These are phyloP conservation scores for Penicillium sp. DNA, from an alignment of 2,329 filamentous ascomycete species.

Conservation along the genomic window DNA sequence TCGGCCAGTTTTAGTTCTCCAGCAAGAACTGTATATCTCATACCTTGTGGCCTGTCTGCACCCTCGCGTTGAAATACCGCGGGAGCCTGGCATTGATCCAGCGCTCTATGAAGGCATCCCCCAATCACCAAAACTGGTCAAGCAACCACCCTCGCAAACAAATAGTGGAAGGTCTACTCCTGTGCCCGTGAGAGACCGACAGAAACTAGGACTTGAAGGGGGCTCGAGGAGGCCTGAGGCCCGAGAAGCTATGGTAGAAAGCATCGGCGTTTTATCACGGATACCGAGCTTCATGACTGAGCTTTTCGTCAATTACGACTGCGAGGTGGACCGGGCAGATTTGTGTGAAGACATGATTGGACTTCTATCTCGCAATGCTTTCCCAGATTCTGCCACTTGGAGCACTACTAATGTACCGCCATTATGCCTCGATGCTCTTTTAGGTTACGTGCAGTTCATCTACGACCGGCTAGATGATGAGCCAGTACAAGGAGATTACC, in stretches of 20 bases:
- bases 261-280: conserved; percentile 83
- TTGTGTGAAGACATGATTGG: conserved; percentile 95
- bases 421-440: conserved; percentile 84
- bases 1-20: conserved; percentile 84
- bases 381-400: conserved; percentile 97
- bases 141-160: conserved; percentile 72
- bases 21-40: conserved; percentile 93
- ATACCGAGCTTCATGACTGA: conserved; percentile 96
- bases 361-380: conserved; percentile 86
- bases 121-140: conserved; percentile 83
- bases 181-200: conserved; percentile 86
- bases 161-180: conserved; percentile 84
- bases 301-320: conserved; percentile 97
- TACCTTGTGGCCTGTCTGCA: conserved; percentile 94
- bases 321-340: conserved; percentile 86
- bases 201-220: conserved; percentile 89
- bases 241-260: conserved; percentile 97
- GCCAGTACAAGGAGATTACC: conserved; percentile 65
- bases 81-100: conserved; percentile 86
- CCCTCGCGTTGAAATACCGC: conserved; percentile 89
- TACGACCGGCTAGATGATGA: conserved; percentile 79
- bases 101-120: conserved; percentile 91
- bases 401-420: conserved; percentile 98
- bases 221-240: conserved; percentile 91
- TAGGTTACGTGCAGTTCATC: conserved; percentile 90